Evolutionary conservation across 768 basidiomycete genomes (phyloP), one percentile per base, ranked within the genome.

Genomic region (Kwoniella europaea): DNA sequence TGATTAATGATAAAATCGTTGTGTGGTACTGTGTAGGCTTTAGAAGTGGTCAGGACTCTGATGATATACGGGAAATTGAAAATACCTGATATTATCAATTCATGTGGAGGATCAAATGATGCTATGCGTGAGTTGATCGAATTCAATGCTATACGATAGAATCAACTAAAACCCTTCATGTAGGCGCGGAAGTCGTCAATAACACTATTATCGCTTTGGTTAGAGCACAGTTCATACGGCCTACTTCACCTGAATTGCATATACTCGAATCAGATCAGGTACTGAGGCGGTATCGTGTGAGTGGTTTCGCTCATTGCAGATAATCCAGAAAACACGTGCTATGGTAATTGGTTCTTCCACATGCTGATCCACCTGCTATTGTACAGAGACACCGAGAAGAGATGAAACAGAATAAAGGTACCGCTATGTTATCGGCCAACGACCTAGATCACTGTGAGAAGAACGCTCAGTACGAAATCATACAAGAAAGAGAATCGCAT

Each of bases 51-150:
- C 22, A 89, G 90, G 75, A 84, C 89, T 12, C 85, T 96, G 29
- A 85, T 96, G 64, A 89, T 94, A 78, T 90, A 93, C 78, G 95
- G 95, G 46, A 95, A 94, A 82, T 87, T 96, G 77, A 89, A 89
- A 59, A 87, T 90, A 3, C 88, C 88, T 76, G 90, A 93, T 67
- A 89, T 96, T 58, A 71, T 84, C 84, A 52, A 82, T 90, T 59
- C 57, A 18, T 71, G 82, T 35, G 86, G 87, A 10, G 83, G 85
- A 4, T 46, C 59, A 18, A 50, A 63, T 68, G 89, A 91, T 74
- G 81, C 86, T 13, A 91, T 90, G 84, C 85, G 92, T 91, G 76
- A 71, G 76, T 79, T 74, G 3, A 9, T 4, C 6, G 35, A 35
- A 35, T 35, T 4, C 7, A 35, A 35, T 13, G 22, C 57, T 71